phyloP scores from a whole-genome alignment of 176 grass and related monocot species.

The Rhynchospora breviuscula region DNA sequence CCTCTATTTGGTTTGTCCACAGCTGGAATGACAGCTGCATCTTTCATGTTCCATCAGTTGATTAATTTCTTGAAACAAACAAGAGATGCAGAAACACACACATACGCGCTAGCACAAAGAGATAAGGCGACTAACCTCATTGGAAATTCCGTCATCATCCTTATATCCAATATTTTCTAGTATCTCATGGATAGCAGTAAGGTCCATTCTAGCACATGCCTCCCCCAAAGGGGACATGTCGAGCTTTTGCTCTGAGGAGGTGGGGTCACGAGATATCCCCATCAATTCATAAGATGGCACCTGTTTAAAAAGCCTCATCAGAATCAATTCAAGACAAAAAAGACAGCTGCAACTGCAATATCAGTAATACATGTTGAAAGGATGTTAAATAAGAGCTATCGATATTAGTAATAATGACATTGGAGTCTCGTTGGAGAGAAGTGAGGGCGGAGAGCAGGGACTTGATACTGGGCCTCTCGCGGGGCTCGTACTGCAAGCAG shows the following conservation, averaged over 20 bases:
- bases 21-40: conserved; percentile 68
- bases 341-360: neutral
- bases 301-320: conserved; percentile 25
- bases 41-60: neutral
- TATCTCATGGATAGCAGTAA: conserved; percentile 80
- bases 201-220: conserved; percentile 80
- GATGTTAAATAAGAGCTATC: neutral
- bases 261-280: conserved; percentile 29
- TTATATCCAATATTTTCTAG: conserved; percentile 70
- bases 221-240: conserved; percentile 67
- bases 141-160: conserved; percentile 74
- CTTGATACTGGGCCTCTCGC: conserved; percentile 72
- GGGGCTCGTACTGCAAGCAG: conserved; percentile 85
- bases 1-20: conserved; percentile 72
- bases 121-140: conserved; percentile 50
- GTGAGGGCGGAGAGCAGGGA: conserved; percentile 59
- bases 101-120: neutral
- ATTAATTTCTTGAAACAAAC: conserved; percentile 5
- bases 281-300: conserved; percentile 65
- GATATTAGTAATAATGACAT: conserved; percentile 36
- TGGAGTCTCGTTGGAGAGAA: conserved; percentile 65
- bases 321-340: neutral
- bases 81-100: neutral
- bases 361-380: neutral
- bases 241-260: conserved; percentile 29